These are phyloP conservation scores for Setomelanomma holmii DNA, from an alignment of 2,329 filamentous ascomycete genomes.

Conservation along the genomic window DNA sequence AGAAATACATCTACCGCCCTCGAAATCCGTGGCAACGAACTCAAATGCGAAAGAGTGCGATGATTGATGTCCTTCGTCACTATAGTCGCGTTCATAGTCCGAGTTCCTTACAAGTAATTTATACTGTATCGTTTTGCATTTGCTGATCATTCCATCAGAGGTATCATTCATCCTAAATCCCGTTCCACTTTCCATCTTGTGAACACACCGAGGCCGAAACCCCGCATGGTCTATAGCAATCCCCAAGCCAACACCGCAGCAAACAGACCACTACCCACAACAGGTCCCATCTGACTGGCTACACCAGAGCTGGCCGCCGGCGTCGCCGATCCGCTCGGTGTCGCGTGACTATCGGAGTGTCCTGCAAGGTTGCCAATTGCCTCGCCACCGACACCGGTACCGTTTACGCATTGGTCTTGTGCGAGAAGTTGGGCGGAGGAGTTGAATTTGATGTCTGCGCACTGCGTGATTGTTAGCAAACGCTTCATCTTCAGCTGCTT, in stretches of 20 bases:
- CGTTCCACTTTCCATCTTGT: no score
- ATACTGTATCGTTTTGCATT: no score
- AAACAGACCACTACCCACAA: slow-evolving; percentile 23
- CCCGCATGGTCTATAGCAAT: slow-evolving; percentile 12
- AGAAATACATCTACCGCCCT: no score
- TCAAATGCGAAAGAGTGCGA: no score
- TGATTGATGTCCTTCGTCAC: no score
- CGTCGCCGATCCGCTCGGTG: slow-evolving; percentile 6
- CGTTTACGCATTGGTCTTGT: slow-evolving; percentile 49
- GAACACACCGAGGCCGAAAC: no score
- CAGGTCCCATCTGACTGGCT: slow-evolving; percentile 21
- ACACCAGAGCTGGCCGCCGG: slow-evolving; percentile 17
- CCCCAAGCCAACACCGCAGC: slow-evolving; percentile 30
- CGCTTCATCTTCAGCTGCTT: no score
- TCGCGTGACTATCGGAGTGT: neutral
- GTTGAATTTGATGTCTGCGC: slow-evolving; percentile 55
- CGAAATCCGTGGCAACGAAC: no score
- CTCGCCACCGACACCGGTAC: slow-evolving; percentile 48
- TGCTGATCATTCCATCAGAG: no score
- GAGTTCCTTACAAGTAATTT: no score
- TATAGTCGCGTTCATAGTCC: no score
- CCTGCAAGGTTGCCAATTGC: slow-evolving; percentile 28
- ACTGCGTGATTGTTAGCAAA: slow-evolving; percentile 37
- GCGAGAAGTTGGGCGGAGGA: slow-evolving; percentile 46
- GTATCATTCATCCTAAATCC: no score